These are phyloP conservation scores for Hymenochaete sp. DNA, from an alignment of 1,284 basidiomycete genomes.

Conservation along the genomic window DNA sequence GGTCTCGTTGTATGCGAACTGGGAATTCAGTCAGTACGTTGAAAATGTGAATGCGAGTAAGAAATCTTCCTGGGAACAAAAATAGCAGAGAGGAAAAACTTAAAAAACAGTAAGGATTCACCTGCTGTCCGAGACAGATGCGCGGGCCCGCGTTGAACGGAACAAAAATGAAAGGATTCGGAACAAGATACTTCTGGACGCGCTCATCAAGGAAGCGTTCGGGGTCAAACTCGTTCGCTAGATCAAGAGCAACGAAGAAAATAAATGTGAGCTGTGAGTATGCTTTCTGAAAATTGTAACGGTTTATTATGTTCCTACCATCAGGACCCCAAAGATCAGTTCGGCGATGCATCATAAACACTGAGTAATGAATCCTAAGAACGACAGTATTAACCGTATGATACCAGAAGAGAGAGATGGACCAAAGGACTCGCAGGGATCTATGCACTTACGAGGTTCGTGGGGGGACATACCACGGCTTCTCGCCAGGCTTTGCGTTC, in stretches of 20 bases:
- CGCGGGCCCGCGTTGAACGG: constrained; percentile 44
- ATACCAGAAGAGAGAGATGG: constrained; percentile 1
- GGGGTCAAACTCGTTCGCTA: constrained; percentile 38
- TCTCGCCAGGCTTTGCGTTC: constrained; percentile 34
- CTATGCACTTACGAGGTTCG: constrained; percentile 42
- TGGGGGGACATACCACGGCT: constrained; percentile 46
- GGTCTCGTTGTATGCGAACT: constrained; percentile 65
- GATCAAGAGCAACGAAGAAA: neutral
- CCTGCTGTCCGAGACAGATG: constrained; percentile 41
- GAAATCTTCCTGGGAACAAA: too few species aligned
- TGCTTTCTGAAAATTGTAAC: neutral
- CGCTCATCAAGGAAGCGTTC: constrained; percentile 35
- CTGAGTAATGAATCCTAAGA: constrained; percentile 33
- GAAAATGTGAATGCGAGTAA: too few species aligned
- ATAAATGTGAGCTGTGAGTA: neutral
- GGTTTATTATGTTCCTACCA: constrained; percentile 29
- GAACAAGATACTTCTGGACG: constrained; percentile 28
- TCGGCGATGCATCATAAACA: constrained; percentile 54
- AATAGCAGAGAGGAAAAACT: too few species aligned
- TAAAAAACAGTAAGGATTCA: too few species aligned
- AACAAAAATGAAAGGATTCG: constrained; percentile 40
- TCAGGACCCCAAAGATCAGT: constrained; percentile 61
- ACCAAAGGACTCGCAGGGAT: too few species aligned
- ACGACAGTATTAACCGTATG: neutral
- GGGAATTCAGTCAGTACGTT: neutral